These are phyloP conservation scores for Populus nigra DNA, from an alignment of 345 rosid species.

Conservation along the genomic window DNA sequence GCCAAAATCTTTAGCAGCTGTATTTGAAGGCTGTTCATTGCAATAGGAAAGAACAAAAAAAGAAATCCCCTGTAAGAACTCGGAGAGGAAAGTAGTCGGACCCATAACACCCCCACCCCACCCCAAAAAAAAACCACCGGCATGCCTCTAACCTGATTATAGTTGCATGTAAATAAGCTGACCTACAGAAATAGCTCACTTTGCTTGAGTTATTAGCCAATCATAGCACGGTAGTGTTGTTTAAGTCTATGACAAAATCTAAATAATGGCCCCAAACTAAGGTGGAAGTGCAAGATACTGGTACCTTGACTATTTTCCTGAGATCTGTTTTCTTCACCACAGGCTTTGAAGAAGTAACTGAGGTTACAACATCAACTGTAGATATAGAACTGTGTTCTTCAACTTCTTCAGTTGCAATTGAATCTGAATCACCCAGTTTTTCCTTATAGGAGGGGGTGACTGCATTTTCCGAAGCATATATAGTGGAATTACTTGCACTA, in stretches of 20 bases:
- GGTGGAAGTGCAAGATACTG: background rate
- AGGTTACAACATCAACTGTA: slow-evolving; percentile 26
- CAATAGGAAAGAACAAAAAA: slow-evolving; percentile 5
- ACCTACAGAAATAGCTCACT: background rate
- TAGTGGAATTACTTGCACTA: slow-evolving; percentile 13
- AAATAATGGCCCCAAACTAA: slow-evolving; percentile 1
- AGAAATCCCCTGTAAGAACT: background rate
- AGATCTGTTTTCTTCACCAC: slow-evolving; percentile 18
- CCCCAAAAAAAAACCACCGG: background rate
- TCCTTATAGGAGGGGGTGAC: slow-evolving; percentile 14
- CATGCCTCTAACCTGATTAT: background rate
- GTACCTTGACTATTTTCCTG: slow-evolving; percentile 11
- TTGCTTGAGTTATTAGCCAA: slow-evolving; percentile 1
- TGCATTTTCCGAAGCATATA: slow-evolving; percentile 7
- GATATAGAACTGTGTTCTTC: slow-evolving; percentile 41
- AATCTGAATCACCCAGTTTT: slow-evolving; percentile 18
- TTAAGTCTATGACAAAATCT: background rate
- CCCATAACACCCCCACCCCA: background rate
- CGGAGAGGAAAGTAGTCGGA: background rate
- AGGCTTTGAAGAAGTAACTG: slow-evolving; percentile 27
- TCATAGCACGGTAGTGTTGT: background rate
- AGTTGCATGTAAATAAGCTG: background rate
- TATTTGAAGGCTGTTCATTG: slow-evolving; percentile 8
- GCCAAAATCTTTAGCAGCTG: slow-evolving; percentile 1
- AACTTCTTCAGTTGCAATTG: slow-evolving; percentile 26